Conservation (phyloP, 2,329 filamentous ascomycete species). For the Scolecobasidium constrictum region DNA sequence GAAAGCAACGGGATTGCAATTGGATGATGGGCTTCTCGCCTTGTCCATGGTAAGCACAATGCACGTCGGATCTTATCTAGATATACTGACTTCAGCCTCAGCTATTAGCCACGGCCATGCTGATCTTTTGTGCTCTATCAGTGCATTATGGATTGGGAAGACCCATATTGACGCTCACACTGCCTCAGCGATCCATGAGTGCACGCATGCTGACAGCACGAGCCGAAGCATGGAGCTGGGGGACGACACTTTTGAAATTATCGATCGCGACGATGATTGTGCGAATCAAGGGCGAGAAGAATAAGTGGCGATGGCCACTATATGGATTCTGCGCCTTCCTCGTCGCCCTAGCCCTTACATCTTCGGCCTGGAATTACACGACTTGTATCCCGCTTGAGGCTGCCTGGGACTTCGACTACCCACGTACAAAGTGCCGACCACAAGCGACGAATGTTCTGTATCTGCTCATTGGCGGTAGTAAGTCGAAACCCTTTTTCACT, state of each 20-base stretch:
- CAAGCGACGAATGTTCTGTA: background rate
- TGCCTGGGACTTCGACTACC: background rate
- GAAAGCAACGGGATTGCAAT: background rate
- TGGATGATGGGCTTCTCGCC: conserved; percentile 6
- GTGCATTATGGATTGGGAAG: too few species aligned
- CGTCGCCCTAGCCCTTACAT: background rate
- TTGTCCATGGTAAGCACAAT: conserved; percentile 1
- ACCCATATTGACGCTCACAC: background rate
- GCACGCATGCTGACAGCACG: background rate
- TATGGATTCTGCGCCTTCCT: background rate
- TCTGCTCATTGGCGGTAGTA: background rate
- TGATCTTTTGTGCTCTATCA: too few species aligned
- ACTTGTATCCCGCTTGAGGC: conserved; percentile 3
- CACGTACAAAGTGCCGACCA: background rate
- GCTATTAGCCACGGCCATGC: too few species aligned
- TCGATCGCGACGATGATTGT: conserved; percentile 5
- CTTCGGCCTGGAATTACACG: background rate
- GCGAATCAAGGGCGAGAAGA: conserved; percentile 3
- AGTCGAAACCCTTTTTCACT: background rate
- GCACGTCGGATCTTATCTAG: background rate
- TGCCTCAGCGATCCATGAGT: background rate
- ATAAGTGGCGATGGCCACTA: conserved; percentile 3
- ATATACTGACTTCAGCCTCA: background rate
- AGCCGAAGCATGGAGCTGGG: conserved; percentile 4
- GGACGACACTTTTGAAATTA: conserved; percentile 6